Evolutionary conservation across 352 stramenopile species (phyloP).

Genomic region (Globisporangium barbulae): DNA sequence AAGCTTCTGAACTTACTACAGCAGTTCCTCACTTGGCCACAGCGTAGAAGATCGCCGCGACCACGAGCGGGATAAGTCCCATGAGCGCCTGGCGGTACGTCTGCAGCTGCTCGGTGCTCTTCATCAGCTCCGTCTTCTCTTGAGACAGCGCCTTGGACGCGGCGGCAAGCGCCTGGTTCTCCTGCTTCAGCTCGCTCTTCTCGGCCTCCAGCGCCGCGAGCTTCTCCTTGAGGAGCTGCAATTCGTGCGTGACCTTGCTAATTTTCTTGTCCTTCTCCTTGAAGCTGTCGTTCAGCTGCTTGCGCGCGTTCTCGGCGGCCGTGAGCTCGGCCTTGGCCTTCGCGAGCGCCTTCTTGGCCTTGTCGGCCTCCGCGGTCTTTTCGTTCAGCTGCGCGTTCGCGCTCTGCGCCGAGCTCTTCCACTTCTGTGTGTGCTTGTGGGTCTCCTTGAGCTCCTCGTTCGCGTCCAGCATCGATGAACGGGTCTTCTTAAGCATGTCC

Average conservation of each 20-base stretch:
- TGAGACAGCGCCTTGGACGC: constrained; percentile 33
- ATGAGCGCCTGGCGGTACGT: constrained; percentile 58
- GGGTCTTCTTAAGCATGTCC: constrained; percentile 69
- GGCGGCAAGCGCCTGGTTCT: constrained; percentile 24
- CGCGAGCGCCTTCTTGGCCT: constrained; percentile 58
- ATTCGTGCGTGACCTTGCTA: constrained; percentile 52
- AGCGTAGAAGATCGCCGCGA: constrained; percentile 51
- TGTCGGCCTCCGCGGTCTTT: constrained; percentile 67
- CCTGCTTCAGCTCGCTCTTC: constrained; percentile 18
- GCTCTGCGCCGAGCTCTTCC: constrained; percentile 63
- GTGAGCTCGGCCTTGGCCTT: constrained; percentile 45
- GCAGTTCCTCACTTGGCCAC: constrained; percentile 35
- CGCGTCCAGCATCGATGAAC: constrained; percentile 53
- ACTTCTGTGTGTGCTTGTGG: constrained; percentile 60
- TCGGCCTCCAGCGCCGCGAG: constrained; percentile 24
- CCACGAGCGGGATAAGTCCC: constrained; percentile 47
- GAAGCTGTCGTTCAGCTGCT: constrained; percentile 45
- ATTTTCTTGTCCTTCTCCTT: constrained; percentile 74
- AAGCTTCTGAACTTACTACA: not conserved
- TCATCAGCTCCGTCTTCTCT: constrained; percentile 38
- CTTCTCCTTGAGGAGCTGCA: constrained; percentile 46
- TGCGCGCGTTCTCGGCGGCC: constrained; percentile 38
- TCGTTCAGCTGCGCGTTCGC: constrained; percentile 61
- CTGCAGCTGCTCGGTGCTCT: constrained; percentile 48
- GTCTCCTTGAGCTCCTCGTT: constrained; percentile 81